These are phyloP conservation scores for Suillus brevipes DNA, from an alignment of 768 basidiomycete species.

Conservation along the genomic window DNA sequence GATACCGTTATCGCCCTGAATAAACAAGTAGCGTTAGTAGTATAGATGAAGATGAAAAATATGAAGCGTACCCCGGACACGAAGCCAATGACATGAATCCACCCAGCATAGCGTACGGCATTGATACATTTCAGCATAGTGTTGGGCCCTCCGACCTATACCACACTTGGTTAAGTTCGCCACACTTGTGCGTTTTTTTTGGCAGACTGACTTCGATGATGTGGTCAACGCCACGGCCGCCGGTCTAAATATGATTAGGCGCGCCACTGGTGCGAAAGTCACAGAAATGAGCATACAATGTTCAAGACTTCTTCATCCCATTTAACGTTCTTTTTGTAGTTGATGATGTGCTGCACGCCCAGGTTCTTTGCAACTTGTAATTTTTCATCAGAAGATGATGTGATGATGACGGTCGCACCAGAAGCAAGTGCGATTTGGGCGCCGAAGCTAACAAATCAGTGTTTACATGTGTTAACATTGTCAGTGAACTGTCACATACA, in stretches of 20 bases:
- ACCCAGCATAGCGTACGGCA: conserved; percentile 42
- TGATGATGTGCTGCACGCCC: conserved; percentile 57
- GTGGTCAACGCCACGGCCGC: conserved; percentile 35
- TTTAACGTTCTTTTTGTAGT: conserved; percentile 56
- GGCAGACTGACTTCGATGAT: conserved; percentile 27
- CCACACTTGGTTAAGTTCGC: not conserved
- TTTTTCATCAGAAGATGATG: conserved; percentile 68
- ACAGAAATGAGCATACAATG: conserved; percentile 36
- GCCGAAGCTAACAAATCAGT: conserved; percentile 43
- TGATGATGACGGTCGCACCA: conserved; percentile 65
- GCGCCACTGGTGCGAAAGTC: not conserved
- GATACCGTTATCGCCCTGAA: conserved; percentile 26
- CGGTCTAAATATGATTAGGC: conserved; percentile 24
- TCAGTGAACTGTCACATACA: conserved; percentile 31
- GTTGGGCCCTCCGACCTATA: conserved; percentile 53
- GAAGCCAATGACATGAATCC: conserved; percentile 51
- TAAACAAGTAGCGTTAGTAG: not conserved
- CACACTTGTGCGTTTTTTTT: not conserved
- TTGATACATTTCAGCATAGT: conserved; percentile 48
- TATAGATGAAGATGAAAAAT: not conserved
- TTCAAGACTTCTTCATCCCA: conserved; percentile 57
- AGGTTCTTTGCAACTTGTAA: conserved; percentile 50
- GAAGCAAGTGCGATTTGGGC: conserved; percentile 61
- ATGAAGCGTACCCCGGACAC: conserved; percentile 40
- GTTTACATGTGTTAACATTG: not conserved